A percentile compares a stretch with the other conserved stretches of the same genome.
These are phyloP conservation scores for Chamaecrista fasciculata DNA, from an alignment of 306 rosid species.

Conservation along the genomic window DNA sequence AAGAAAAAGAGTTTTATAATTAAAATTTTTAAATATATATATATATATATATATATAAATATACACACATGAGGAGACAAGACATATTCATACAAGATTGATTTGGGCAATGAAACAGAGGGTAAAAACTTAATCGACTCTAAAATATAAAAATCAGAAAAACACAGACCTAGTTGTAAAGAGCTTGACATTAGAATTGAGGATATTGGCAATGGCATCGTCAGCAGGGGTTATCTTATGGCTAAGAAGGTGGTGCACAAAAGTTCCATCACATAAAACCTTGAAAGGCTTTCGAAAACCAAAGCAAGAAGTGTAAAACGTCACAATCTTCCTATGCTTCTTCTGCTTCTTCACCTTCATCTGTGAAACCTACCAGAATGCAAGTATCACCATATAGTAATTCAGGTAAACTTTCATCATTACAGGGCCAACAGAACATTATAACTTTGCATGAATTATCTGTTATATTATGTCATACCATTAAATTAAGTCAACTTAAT, in stretches of 20 bases:
- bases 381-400: not conserved
- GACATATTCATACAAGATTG: not conserved
- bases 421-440: not conserved
- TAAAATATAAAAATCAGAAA: not conserved
- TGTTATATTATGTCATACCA: too few relatives aligned
- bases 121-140: not conserved
- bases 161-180: slow-evolving; percentile 61
- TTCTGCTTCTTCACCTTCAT: slow-evolving; percentile 75
- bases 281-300: slow-evolving; percentile 71
- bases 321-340: slow-evolving; percentile 68
- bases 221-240: slow-evolving; percentile 71
- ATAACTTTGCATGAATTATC: not conserved
- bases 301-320: slow-evolving; percentile 67
- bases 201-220: slow-evolving; percentile 48
- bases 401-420: not conserved
- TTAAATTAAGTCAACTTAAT: too few relatives aligned
- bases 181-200: slow-evolving; percentile 63
- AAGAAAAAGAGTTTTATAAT: not conserved
- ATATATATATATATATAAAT: too few relatives aligned
- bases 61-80: too few relatives aligned
- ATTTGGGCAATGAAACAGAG: not conserved
- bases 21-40: too few relatives aligned
- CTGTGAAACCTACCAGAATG: slow-evolving; percentile 24
- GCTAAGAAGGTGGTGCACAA: slow-evolving; percentile 65
- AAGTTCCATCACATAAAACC: slow-evolving; percentile 79